Conservation (phyloP, 768 basidiomycete species). For the Lentinula detonsa region DNA sequence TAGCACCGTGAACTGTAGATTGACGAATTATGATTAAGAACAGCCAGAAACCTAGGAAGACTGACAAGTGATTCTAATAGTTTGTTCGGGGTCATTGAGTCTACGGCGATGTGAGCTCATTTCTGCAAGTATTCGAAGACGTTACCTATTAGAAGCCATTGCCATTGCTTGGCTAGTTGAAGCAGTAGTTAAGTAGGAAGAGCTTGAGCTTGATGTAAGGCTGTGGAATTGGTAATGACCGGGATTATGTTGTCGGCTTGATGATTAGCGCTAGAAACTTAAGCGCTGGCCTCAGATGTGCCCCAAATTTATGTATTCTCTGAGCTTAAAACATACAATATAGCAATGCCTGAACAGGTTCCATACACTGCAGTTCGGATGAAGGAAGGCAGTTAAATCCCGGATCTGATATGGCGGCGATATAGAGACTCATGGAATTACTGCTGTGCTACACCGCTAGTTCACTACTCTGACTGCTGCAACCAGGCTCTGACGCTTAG, state of each 20-base stretch:
- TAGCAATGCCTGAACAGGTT: too few relatives aligned
- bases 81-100: conserved; percentile 42
- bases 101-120: conserved; percentile 13
- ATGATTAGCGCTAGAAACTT: background rate
- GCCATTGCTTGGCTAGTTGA: background rate
- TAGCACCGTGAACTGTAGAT: conserved; percentile 66
- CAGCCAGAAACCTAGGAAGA: conserved; percentile 2
- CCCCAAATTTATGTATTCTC: too few relatives aligned
- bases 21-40: background rate
- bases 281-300: too few relatives aligned
- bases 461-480: too few relatives aligned
- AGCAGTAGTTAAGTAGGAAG: background rate
- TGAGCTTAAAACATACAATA: too few relatives aligned
- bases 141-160: conserved; percentile 4
- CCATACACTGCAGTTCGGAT: too few relatives aligned
- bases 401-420: too few relatives aligned
- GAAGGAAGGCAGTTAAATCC: too few relatives aligned
- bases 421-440: too few relatives aligned
- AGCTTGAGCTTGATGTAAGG: background rate
- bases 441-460: too few relatives aligned
- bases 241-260: background rate
- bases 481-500: too few relatives aligned
- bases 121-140: background rate
- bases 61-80: conserved; percentile 47
- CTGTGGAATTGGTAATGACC: background rate